phyloP scores from a whole-genome alignment of 2,329 filamentous ascomycete species.

The Cladosporium colombiae region DNA sequence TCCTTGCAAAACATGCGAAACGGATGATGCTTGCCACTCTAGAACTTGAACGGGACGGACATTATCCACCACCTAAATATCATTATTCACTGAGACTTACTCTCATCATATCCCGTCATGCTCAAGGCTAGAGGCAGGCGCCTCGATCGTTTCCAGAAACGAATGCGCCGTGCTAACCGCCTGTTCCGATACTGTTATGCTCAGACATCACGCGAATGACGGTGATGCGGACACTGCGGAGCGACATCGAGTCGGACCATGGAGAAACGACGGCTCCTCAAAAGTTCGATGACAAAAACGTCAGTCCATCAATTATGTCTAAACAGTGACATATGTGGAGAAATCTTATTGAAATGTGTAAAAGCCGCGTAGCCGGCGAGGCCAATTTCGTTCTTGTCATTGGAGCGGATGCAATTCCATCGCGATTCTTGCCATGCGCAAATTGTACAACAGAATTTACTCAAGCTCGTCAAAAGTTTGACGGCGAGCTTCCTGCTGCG shows the following conservation, averaged over 20 bases:
- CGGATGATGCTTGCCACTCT: not conserved
- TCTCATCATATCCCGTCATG: too few species aligned
- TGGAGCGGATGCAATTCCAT: not conserved
- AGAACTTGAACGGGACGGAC: too few species aligned
- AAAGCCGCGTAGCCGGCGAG: not conserved
- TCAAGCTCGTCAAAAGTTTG: too few species aligned
- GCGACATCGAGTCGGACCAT: not conserved
- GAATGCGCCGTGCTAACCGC: not conserved
- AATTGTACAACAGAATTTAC: too few species aligned
- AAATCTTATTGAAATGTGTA: not conserved
- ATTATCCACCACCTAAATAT: too few species aligned
- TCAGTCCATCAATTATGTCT: not conserved
- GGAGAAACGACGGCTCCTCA: not conserved
- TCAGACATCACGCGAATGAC: not conserved
- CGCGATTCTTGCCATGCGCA: too few species aligned
- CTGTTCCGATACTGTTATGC: not conserved
- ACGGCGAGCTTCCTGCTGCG: not conserved
- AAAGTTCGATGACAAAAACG: not conserved
- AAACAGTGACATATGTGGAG: not conserved
- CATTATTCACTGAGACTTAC: not conserved
- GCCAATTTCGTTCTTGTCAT: not conserved
- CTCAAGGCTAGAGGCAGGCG: too few species aligned
- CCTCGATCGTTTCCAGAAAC: not conserved
- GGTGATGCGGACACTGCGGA: not conserved
- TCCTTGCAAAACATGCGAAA: conserved; percentile 1